A percentile compares a stretch with the other conserved stretches of the same genome.
These are phyloP conservation scores for Fagus crenata DNA, from an alignment of 306 rosid genomes.

Conservation along the genomic window DNA sequence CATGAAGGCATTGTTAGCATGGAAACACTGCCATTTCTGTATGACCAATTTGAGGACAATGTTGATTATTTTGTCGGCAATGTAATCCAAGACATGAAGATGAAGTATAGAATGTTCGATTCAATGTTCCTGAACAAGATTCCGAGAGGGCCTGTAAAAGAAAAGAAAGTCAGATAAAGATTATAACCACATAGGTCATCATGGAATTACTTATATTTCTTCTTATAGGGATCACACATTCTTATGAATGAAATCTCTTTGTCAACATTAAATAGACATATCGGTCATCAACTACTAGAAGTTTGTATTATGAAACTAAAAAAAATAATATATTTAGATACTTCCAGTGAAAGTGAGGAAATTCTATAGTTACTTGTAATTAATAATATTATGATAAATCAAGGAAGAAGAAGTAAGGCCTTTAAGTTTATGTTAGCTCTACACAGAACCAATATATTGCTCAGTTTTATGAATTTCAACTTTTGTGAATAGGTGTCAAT, in stretches of 20 bases:
- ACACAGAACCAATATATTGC: no score
- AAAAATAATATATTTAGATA: no score
- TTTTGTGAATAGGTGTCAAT: no score
- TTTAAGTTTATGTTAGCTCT: no score
- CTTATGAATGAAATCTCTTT: neutral
- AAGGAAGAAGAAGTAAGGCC: no score
- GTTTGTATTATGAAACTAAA: no score
- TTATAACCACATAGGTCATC: neutral
- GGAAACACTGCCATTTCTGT: conserved; percentile 60
- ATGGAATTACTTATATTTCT: neutral
- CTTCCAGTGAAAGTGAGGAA: no score
- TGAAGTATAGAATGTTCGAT: conserved; percentile 45
- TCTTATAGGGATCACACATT: neutral
- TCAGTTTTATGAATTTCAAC: no score
- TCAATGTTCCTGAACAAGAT: conserved; percentile 63
- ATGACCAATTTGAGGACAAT: conserved; percentile 61
- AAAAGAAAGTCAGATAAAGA: conserved; percentile 52
- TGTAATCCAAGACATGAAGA: conserved; percentile 39
- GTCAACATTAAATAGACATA: neutral
- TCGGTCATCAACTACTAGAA: neutral
- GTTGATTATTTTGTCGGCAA: conserved; percentile 47
- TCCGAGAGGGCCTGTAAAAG: conserved; percentile 77
- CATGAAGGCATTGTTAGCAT: conserved; percentile 53
- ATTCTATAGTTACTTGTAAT: no score
- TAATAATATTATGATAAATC: no score